A percentile compares a stretch with the other conserved stretches of the same genome.
Conservation (phyloP, 345 rosid genomes). For the Iberis pinnata region DNA sequence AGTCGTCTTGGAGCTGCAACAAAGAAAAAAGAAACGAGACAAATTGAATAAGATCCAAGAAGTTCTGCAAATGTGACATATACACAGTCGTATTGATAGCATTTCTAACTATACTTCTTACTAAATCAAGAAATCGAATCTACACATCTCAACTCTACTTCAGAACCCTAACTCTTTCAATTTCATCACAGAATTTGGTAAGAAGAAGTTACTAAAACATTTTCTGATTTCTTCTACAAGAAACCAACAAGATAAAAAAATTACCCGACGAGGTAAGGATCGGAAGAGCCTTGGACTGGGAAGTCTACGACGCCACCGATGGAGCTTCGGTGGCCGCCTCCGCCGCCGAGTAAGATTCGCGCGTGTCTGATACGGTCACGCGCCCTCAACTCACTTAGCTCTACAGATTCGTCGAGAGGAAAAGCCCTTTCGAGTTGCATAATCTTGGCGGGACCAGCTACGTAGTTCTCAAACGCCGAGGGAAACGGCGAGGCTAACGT, state of each 20-base stretch:
- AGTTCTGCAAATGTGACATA: too few species aligned
- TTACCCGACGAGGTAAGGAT: slow-evolving; percentile 82
- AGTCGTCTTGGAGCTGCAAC: slow-evolving; percentile 35
- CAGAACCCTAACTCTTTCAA: slow-evolving; percentile 5
- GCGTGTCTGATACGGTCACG: slow-evolving; percentile 69
- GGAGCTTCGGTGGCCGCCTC: slow-evolving; percentile 53
- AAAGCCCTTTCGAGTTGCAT: slow-evolving; percentile 60
- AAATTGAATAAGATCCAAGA: slow-evolving; percentile 11
- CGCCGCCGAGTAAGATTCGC: slow-evolving; percentile 56
- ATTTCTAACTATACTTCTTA: neutral
- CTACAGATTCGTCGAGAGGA: slow-evolving; percentile 48
- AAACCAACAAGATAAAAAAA: neutral
- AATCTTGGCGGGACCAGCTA: slow-evolving; percentile 22
- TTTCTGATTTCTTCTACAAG: neutral
- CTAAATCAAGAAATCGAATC: neutral
- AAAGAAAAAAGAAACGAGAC: slow-evolving; percentile 14
- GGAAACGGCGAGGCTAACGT: slow-evolving; percentile 1
- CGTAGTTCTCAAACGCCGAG: slow-evolving; percentile 28
- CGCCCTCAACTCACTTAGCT: slow-evolving; percentile 48
- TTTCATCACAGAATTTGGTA: neutral
- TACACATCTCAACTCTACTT: too few species aligned
- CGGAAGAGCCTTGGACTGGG: slow-evolving; percentile 78
- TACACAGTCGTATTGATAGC: too few species aligned
- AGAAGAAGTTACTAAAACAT: neutral
- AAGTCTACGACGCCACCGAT: slow-evolving; percentile 40